These are phyloP conservation scores for Candida chilensis DNA, from an alignment of 805 yeast genomes.

Conservation along the genomic window DNA sequence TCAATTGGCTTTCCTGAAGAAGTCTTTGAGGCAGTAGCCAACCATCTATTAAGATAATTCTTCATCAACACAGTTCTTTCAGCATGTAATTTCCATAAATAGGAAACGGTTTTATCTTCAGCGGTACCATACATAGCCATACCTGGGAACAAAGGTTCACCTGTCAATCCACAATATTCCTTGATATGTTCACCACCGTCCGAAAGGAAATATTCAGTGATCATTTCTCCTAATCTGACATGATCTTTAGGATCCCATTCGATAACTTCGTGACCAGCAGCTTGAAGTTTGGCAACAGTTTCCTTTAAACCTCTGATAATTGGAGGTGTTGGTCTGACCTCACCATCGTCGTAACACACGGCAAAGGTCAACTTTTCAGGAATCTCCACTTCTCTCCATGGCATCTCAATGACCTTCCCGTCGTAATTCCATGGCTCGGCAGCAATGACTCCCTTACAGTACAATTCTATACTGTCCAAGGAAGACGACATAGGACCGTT, in stretches of 20 bases:
- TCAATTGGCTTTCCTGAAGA: conserved; percentile 33
- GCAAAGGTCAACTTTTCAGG: conserved; percentile 33
- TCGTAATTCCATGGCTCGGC: conserved; percentile 38
- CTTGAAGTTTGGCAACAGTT: conserved; percentile 15
- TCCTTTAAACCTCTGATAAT: conserved; percentile 33
- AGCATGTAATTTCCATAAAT: conserved; percentile 30
- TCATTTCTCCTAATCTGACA: conserved; percentile 15
- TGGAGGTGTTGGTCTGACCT: conserved; percentile 47
- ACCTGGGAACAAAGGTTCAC: conserved; percentile 34
- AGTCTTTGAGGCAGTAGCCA: conserved; percentile 20
- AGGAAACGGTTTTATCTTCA: conserved; percentile 22
- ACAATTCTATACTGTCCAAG: conserved; percentile 25
- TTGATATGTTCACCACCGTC: conserved; percentile 34
- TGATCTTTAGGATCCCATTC: conserved; percentile 36
- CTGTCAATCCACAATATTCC: conserved; percentile 21
- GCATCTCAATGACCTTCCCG: conserved; percentile 39
- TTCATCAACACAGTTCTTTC: conserved; percentile 25
- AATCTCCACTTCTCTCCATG: conserved; percentile 30
- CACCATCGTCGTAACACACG: conserved; percentile 30
- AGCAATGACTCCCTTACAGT: conserved; percentile 24
- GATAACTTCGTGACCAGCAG: conserved; percentile 42
- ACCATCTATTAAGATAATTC: conserved; percentile 32
- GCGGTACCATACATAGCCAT: conserved; percentile 27
- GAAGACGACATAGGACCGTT: conserved; percentile 38
- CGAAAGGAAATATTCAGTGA: conserved; percentile 27